A percentile compares a stretch with the other conserved stretches of the same genome.
phyloP scores from a whole-genome alignment of 2,329 filamentous ascomycete species.

The Leptographium radiaticola region DNA sequence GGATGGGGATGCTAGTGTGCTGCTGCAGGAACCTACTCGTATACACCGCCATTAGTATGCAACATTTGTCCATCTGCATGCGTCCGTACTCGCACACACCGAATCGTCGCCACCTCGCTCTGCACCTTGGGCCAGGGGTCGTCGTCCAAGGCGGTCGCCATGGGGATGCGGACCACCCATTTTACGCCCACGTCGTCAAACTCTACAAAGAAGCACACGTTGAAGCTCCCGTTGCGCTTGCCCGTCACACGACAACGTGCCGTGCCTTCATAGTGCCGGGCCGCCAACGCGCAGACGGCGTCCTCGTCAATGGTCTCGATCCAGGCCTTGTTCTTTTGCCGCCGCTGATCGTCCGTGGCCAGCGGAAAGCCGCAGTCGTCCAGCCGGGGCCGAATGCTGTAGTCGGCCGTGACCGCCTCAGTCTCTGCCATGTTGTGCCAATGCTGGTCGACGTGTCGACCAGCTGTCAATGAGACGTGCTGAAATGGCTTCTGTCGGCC shows the following conservation, averaged over 20 bases:
- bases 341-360: neutral
- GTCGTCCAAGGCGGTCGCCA: neutral
- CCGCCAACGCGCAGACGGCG: neutral
- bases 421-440: neutral
- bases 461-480: neutral
- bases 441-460: neutral
- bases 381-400: neutral
- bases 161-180: neutral
- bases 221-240: neutral
- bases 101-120: neutral
- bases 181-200: neutral
- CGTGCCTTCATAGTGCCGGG: neutral
- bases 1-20: neutral
- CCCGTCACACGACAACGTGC: neutral
- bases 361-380: neutral
- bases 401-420: neutral
- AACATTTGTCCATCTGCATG: neutral
- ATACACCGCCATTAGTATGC: neutral
- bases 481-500: neutral
- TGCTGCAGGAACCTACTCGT: neutral
- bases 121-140: neutral
- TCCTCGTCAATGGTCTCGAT: neutral
- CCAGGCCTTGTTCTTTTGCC: neutral
- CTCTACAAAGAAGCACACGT: neutral
- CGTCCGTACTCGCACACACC: neutral